A percentile compares a stretch with the other conserved stretches of the same genome.
Conservation (phyloP, 2,329 filamentous ascomycete genomes). For the Hirsutella rhossiliensis region DNA sequence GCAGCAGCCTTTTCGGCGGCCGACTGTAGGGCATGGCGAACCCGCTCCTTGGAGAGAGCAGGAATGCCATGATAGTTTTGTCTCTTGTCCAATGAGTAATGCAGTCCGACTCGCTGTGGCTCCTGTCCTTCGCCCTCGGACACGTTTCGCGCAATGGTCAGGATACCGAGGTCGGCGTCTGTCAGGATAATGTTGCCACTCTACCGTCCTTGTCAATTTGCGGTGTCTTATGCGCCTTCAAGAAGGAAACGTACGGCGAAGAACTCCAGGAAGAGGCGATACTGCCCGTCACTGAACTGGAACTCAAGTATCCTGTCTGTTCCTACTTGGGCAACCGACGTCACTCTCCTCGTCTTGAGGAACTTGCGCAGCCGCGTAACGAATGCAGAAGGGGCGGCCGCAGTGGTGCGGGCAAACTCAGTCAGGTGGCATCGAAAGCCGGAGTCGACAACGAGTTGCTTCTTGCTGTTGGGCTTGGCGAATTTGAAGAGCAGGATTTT, state of each 20-base stretch:
- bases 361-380: slow-evolving; percentile 76
- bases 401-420: slow-evolving; percentile 77
- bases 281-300: slow-evolving; percentile 82
- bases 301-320: slow-evolving; percentile 91
- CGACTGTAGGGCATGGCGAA: slow-evolving; percentile 56
- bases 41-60: slow-evolving; percentile 58
- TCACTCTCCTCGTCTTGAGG: slow-evolving; percentile 76
- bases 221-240: not conserved
- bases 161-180: slow-evolving; percentile 69
- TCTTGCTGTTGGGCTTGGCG: slow-evolving; percentile 75
- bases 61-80: slow-evolving; percentile 76
- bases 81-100: slow-evolving; percentile 69
- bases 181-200: slow-evolving; percentile 92
- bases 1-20: slow-evolving; percentile 47
- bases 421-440: slow-evolving; percentile 95
- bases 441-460: slow-evolving; percentile 85
- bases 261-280: slow-evolving; percentile 84
- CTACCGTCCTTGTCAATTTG: slow-evolving; percentile 9
- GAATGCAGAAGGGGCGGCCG: slow-evolving; percentile 73
- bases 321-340: slow-evolving; percentile 71
- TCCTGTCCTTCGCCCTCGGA: slow-evolving; percentile 75
- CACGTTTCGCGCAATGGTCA: slow-evolving; percentile 71
- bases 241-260: slow-evolving; percentile 46
- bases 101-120: slow-evolving; percentile 61
- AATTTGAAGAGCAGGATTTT: slow-evolving; percentile 95